A percentile compares a stretch with the other conserved stretches of the same genome.
Conservation (phyloP, 1,284 basidiomycete species). For the Tetrapyrgos nigripes region DNA sequence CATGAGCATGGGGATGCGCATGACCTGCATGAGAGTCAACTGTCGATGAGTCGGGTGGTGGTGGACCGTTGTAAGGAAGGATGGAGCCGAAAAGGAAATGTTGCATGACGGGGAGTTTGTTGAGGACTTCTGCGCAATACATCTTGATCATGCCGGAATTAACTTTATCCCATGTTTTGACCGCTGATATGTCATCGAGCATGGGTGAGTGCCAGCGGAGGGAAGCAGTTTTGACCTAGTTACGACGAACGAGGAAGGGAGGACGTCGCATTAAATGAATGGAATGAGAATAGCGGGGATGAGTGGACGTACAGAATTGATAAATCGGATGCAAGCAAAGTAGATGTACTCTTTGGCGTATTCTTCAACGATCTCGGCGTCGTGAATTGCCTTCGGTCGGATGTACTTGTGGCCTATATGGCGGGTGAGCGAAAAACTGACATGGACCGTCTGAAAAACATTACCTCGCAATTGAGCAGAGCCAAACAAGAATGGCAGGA, state of each 20-base stretch:
- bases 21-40: slow-evolving; percentile 47
- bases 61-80: slow-evolving; percentile 73
- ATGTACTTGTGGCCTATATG: slow-evolving; percentile 85
- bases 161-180: slow-evolving; percentile 97
- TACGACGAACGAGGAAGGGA: background rate
- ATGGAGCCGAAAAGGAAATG: slow-evolving; percentile 95
- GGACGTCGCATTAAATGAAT: background rate
- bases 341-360: slow-evolving; percentile 96
- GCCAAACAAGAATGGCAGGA: slow-evolving; percentile 93
- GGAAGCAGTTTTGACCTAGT: slow-evolving; percentile 92
- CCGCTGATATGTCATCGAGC: slow-evolving; percentile 97
- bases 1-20: slow-evolving; percentile 49
- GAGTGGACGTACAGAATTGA: slow-evolving; percentile 80
- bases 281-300: background rate
- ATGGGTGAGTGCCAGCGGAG: slow-evolving; percentile 99
- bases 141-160: slow-evolving; percentile 99
- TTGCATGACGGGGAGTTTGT: slow-evolving; percentile 95
- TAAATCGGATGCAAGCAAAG: slow-evolving; percentile 95
- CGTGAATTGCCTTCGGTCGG: slow-evolving; percentile 92
- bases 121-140: slow-evolving; percentile 95
- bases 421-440: background rate
- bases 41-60: slow-evolving; percentile 40
- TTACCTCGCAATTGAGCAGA: slow-evolving; percentile 81
- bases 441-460: background rate
- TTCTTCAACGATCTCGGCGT: slow-evolving; percentile 92